Percentiles rank a stretch among this genome's conserved stretches.
These are phyloP conservation scores for Lepiota subincarnata DNA, from an alignment of 768 basidiomycete genomes.

Conservation along the genomic window DNA sequence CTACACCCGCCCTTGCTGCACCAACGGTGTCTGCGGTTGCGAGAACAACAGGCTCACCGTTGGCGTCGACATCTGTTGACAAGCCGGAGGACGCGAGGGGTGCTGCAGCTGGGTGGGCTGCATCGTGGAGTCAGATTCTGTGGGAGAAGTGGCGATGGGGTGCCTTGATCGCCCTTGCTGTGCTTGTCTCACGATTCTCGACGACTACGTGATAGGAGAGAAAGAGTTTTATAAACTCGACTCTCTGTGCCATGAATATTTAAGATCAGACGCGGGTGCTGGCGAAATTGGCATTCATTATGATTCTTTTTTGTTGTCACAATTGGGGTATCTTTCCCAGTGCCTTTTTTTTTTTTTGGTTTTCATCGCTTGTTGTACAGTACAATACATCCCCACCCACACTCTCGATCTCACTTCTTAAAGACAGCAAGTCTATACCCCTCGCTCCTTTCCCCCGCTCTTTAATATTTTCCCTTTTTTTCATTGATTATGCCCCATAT, in stretches of 20 bases:
- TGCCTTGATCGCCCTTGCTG: slow-evolving; percentile 69
- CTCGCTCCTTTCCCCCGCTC: background rate
- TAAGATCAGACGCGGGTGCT: too few species aligned
- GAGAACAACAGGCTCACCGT: background rate
- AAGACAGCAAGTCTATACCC: background rate
- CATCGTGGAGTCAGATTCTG: slow-evolving; percentile 59
- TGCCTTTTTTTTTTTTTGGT: too few species aligned
- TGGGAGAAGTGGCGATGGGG: slow-evolving; percentile 89
- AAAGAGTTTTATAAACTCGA: background rate
- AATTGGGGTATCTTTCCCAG: too few species aligned
- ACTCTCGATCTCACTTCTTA: background rate
- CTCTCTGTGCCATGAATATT: too few species aligned
- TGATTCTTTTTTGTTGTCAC: too few species aligned
- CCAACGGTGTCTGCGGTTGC: slow-evolving; percentile 11
- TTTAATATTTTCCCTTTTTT: background rate
- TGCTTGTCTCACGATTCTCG: slow-evolving; percentile 73
- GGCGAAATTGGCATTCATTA: too few species aligned
- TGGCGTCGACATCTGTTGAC: slow-evolving; percentile 12
- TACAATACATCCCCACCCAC: too few species aligned
- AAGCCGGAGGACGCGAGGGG: slow-evolving; percentile 23
- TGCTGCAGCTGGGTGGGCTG: slow-evolving; percentile 47
- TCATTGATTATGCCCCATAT: background rate
- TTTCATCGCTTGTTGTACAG: too few species aligned
- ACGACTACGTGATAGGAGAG: slow-evolving; percentile 33
- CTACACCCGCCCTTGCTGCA: slow-evolving; percentile 10